A percentile compares a stretch with the other conserved stretches of the same genome.
Conservation (phyloP, 1,284 basidiomycete genomes). For the Papiliotrema nemorosa region DNA sequence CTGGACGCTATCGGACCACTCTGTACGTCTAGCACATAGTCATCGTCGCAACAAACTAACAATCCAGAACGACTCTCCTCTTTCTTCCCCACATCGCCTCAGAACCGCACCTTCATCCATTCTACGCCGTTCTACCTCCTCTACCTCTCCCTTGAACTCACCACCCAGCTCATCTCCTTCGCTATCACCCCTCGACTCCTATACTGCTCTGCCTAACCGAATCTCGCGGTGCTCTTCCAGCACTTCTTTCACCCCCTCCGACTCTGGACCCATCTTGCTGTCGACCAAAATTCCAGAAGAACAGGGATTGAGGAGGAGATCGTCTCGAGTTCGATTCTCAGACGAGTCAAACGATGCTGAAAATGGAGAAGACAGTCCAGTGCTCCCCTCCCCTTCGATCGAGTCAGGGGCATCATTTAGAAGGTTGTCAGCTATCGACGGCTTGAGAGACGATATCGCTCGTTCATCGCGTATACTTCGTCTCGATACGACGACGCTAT, state of each 20-base stretch:
- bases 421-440: background rate
- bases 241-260: background rate
- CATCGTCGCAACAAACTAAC: background rate
- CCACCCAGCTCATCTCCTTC: slow-evolving; percentile 1
- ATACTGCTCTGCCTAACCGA: background rate
- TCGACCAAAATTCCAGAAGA: background rate
- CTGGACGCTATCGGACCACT: background rate
- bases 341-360: slow-evolving; percentile 1
- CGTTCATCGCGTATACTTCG: background rate
- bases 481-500: background rate
- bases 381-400: background rate
- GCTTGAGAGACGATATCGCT: background rate
- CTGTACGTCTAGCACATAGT: background rate
- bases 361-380: background rate
- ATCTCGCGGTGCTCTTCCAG: background rate
- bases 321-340: slow-evolving; percentile 14
- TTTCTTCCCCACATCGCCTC: background rate
- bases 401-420: background rate
- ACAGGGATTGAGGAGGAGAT: slow-evolving; percentile 6
- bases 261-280: background rate
- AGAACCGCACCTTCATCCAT: background rate
- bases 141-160: slow-evolving; percentile 1
- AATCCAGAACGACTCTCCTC: background rate
- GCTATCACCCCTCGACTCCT: background rate
- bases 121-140: slow-evolving; percentile 4